These are phyloP conservation scores for Cryptococcus sp. DNA, from an alignment of 1,284 basidiomycete genomes.

Conservation along the genomic window DNA sequence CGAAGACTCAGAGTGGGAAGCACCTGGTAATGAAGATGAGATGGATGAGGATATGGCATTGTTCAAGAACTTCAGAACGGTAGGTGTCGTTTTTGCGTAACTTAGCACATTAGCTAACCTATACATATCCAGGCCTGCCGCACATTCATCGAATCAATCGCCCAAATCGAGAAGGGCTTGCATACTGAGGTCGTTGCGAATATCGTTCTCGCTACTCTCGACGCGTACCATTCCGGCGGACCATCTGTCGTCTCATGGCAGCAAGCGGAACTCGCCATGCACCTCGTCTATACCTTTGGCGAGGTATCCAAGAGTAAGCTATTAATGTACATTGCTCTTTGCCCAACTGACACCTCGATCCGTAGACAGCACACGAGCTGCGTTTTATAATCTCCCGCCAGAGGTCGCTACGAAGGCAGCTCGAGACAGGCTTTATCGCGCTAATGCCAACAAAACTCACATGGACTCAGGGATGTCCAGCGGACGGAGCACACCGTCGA, in stretches of 20 bases:
- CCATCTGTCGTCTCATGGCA: conserved; percentile 73
- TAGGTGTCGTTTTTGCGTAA: conserved; percentile 38
- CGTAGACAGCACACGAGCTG: conserved; percentile 47
- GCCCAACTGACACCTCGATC: background rate
- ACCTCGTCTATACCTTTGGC: conserved; percentile 89
- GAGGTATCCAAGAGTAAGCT: conserved; percentile 66
- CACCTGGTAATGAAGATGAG: conserved; percentile 71
- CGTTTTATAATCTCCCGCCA: conserved; percentile 52
- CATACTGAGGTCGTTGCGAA: conserved; percentile 53
- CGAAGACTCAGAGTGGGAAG: conserved; percentile 80
- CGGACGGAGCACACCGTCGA: conserved; percentile 42
- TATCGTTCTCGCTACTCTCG: conserved; percentile 47
- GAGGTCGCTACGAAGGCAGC: conserved; percentile 46
- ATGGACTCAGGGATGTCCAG: conserved; percentile 37
- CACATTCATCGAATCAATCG: conserved; percentile 92
- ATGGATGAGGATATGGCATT: conserved; percentile 82
- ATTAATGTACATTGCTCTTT: background rate
- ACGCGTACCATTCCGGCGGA: conserved; percentile 42
- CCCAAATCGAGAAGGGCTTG: conserved; percentile 65
- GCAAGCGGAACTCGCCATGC: conserved; percentile 88
- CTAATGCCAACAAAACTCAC: conserved; percentile 31
- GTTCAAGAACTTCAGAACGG: conserved; percentile 85
- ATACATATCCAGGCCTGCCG: conserved; percentile 34
- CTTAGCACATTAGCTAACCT: background rate
- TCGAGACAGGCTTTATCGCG: conserved; percentile 29